Evolutionary conservation across 257 asterid species (phyloP).

Genomic region (Nicotiana undulata): DNA sequence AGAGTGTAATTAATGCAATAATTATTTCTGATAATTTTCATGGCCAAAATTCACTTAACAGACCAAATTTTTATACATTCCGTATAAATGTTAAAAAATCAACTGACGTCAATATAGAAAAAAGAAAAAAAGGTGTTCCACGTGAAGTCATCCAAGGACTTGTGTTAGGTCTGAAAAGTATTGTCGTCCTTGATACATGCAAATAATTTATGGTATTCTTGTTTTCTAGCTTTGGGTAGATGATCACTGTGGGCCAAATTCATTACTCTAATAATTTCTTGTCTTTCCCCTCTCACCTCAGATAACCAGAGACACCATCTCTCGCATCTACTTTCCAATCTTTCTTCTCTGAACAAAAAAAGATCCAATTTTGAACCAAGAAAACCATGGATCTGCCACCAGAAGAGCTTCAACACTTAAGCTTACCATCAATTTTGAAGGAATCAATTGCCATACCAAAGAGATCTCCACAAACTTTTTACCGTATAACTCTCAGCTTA

Average conservation of each 20-base stretch:
- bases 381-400: conserved; percentile 62
- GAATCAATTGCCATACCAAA: conserved; percentile 79
- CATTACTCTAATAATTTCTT: background rate
- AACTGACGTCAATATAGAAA: background rate
- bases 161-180: background rate
- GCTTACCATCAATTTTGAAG: conserved; percentile 44
- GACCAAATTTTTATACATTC: no score
- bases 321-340: background rate
- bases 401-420: conserved; percentile 67
- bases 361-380: background rate
- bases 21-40: no score
- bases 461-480: conserved; percentile 74
- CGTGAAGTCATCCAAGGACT: background rate
- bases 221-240: background rate
- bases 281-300: background rate
- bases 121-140: background rate
- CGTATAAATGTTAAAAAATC: background rate
- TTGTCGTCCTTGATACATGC: background rate
- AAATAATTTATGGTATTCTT: background rate
- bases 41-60: no score
- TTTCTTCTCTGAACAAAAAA: background rate
- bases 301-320: background rate
- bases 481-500: conserved; percentile 60
- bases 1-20: no score
- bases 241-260: background rate